These are phyloP conservation scores for Oxytropis ochrocephala DNA, from an alignment of 306 rosid species.

Conservation along the genomic window DNA sequence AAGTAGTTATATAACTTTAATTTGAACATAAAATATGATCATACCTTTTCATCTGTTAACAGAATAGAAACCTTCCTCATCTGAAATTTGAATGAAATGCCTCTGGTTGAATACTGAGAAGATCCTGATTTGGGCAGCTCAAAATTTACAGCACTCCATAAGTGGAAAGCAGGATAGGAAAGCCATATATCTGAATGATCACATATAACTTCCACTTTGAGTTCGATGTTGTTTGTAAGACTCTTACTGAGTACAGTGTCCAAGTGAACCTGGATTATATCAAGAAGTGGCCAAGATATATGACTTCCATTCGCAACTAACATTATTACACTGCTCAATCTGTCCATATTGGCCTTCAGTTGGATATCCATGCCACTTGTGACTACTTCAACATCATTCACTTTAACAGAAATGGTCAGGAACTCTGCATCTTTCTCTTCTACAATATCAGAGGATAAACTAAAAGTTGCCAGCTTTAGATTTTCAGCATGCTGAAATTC, in stretches of 20 bases:
- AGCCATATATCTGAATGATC: slow-evolving; percentile 69
- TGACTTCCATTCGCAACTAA: slow-evolving; percentile 38
- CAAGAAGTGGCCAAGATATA: slow-evolving; percentile 66
- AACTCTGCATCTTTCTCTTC: slow-evolving; percentile 41
- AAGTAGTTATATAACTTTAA: background rate
- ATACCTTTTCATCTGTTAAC: slow-evolving; percentile 89
- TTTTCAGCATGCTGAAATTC: slow-evolving; percentile 35
- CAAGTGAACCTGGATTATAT: slow-evolving; percentile 44
- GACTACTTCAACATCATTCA: slow-evolving; percentile 45
- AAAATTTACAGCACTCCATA: slow-evolving; percentile 46
- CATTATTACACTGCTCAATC: slow-evolving; percentile 45
- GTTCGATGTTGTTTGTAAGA: slow-evolving; percentile 15
- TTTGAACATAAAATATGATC: background rate
- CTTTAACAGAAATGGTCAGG: slow-evolving; percentile 38
- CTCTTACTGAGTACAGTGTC: slow-evolving; percentile 35
- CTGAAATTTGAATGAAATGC: slow-evolving; percentile 41
- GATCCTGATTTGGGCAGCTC: slow-evolving; percentile 38
- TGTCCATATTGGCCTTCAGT: slow-evolving; percentile 52
- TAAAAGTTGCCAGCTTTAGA: slow-evolving; percentile 23
- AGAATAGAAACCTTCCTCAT: slow-evolving; percentile 65
- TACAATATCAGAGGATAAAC: slow-evolving; percentile 28
- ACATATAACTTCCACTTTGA: slow-evolving; percentile 47
- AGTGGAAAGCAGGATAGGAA: slow-evolving; percentile 58
- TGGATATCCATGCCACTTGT: slow-evolving; percentile 29
- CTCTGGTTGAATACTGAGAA: slow-evolving; percentile 37